These are phyloP conservation scores for Pisolithus orientalis DNA, from an alignment of 768 basidiomycete genomes.

Conservation along the genomic window DNA sequence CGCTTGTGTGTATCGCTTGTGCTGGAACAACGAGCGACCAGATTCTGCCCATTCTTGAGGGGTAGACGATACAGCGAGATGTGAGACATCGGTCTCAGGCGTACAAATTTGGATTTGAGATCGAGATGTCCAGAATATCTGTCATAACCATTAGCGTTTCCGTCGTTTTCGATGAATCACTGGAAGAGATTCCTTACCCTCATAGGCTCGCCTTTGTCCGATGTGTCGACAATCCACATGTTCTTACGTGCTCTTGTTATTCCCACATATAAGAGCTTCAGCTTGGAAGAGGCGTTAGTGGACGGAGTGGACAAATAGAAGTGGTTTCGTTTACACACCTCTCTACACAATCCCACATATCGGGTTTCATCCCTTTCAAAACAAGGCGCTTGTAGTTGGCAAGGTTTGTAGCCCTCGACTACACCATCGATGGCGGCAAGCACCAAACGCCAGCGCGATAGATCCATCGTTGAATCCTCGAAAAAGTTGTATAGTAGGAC, in stretches of 20 bases:
- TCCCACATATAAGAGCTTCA: constrained; percentile 67
- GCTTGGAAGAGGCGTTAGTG: constrained; percentile 27
- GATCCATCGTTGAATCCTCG: constrained; percentile 47
- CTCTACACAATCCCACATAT: constrained; percentile 53
- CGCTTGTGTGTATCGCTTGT: constrained; percentile 43
- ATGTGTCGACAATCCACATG: constrained; percentile 63
- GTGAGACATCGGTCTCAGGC: constrained; percentile 31
- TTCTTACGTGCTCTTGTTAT: constrained; percentile 65
- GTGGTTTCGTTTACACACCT: constrained; percentile 32
- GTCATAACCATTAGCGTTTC: neutral
- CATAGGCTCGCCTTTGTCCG: constrained; percentile 51
- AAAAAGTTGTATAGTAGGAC: constrained; percentile 76
- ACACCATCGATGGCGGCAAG: constrained; percentile 20
- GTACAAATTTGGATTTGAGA: constrained; percentile 42
- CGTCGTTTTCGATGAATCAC: neutral
- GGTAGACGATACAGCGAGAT: constrained; percentile 53
- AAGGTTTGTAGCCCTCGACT: neutral
- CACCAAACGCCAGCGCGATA: constrained; percentile 55
- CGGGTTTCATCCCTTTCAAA: constrained; percentile 39
- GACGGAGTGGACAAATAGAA: neutral
- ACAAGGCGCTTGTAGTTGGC: constrained; percentile 33
- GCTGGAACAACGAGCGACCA: constrained; percentile 35
- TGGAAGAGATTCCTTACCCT: constrained; percentile 29
- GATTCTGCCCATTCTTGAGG: constrained; percentile 40
- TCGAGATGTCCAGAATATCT: constrained; percentile 49